Evolutionary conservation across 345 rosid species (phyloP), one percentile per base, ranked within the genome.

Genomic region (Excoecaria agallocha): DNA sequence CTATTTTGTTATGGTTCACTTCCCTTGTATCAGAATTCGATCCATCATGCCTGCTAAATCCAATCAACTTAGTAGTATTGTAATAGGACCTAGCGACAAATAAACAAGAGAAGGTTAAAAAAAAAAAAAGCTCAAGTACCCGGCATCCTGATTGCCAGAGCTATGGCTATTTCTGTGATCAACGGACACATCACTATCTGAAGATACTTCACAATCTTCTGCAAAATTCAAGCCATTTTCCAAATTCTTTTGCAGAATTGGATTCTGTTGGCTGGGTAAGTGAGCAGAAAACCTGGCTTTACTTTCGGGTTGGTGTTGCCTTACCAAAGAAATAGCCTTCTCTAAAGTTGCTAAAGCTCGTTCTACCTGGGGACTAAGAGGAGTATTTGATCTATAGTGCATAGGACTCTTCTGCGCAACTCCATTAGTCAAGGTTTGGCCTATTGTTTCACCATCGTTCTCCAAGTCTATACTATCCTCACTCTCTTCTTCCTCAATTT

Each of bases 311-410:
- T 86, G 83, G 30, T 81, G 54, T 69, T 88, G 82, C 5, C 81
- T 86, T 68, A 89, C 85, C 68, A 90, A 45, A 7, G 83, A 77
- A 70, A 95, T 89, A 43, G 77, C 97, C 77, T 81, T 86, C 74
- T 95, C 98, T 76, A 95, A 59, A 35, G 87, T 91, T 72, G 87
- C 85, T 70, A 95, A 81, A 71, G 98, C 99, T 70, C 86, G 85
- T 73, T 86, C 82, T 56, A 95, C 97, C 84, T 82, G 84, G 17
- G 90, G 92, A 70, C 96, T 84, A 67, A 89, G 65, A 73, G 63
- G 66, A 72, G 82, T 48, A 25, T 70, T 77, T 72, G 79, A 87
- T 77, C 74, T 81, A 65, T 13, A 77, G 22, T 83, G 82, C n/a
- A 60, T 68, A 67, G 25, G 71, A 69, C 79, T 41, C 57, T 58